A percentile compares a stretch with the other conserved stretches of the same genome.
These are phyloP conservation scores for Mycena albidolilacea DNA, from an alignment of 768 basidiomycete species.

Conservation along the genomic window DNA sequence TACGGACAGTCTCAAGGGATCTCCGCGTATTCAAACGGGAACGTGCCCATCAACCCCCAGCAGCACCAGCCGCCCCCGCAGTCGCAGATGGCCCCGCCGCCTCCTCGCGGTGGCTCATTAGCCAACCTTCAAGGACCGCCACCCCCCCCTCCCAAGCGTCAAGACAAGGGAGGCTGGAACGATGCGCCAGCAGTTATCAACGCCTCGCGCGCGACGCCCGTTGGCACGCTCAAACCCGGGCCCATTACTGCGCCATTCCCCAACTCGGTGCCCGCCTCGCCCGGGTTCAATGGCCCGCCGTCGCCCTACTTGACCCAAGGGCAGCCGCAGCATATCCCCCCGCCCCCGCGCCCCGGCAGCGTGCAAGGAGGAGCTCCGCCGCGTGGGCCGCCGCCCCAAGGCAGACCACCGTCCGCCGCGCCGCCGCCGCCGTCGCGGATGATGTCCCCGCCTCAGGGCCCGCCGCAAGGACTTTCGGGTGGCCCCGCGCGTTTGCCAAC, in stretches of 20 bases:
- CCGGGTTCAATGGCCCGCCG: constrained; percentile 61
- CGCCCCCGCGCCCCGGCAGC: constrained; percentile 76
- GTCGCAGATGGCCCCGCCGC: constrained; percentile 54
- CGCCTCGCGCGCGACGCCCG: constrained; percentile 63
- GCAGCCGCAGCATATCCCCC: constrained; percentile 66
- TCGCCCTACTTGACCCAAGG: constrained; percentile 62
- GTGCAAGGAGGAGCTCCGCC: constrained; percentile 64
- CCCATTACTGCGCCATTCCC: constrained; percentile 94
- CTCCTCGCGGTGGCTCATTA: constrained; percentile 53
- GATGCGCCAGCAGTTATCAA: constrained; percentile 75
- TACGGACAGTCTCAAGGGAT: constrained; percentile 31
- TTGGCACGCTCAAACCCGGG: constrained; percentile 67
- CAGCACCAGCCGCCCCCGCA: constrained; percentile 49
- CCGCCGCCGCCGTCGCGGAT: constrained; percentile 58
- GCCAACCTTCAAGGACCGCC: constrained; percentile 45
- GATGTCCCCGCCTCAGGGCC: constrained; percentile 63
- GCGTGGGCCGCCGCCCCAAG: constrained; percentile 43
- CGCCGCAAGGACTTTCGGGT: constrained; percentile 40
- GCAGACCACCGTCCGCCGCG: constrained; percentile 39
- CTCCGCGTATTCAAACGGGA: constrained; percentile 29
- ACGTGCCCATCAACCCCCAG: constrained; percentile 24
- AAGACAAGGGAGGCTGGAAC: constrained; percentile 88
- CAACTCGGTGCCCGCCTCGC: constrained; percentile 64
- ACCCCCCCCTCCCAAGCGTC: constrained; percentile 70
- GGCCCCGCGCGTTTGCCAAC: constrained; percentile 54